Evolutionary conservation across 2,329 filamentous ascomycete genomes (phyloP).

Genomic region (Cercospora brassicicola): DNA sequence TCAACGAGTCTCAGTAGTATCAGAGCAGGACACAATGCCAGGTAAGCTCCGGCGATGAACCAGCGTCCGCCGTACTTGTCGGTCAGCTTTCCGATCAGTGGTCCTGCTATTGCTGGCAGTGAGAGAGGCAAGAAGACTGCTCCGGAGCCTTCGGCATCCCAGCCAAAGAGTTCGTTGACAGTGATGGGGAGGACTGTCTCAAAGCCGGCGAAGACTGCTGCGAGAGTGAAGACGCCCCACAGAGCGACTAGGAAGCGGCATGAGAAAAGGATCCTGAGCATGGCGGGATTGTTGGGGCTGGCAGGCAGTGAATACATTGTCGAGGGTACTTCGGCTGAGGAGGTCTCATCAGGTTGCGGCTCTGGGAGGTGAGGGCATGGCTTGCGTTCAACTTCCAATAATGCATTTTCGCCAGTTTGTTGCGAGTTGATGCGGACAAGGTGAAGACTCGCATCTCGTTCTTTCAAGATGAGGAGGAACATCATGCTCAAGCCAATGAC

Average conservation of each 20-base stretch:
- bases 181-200: conserved; percentile 25
- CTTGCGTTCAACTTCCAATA: neutral
- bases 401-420: neutral
- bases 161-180: conserved; percentile 24
- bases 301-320: neutral
- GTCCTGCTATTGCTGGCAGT: conserved; percentile 26
- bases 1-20: conserved; percentile 27
- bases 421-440: conserved; percentile 1
- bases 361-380: neutral
- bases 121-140: conserved; percentile 28
- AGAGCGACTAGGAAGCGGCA: conserved; percentile 25
- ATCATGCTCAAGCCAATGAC: conserved; percentile 23
- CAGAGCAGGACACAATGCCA: conserved; percentile 18
- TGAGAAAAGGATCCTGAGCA: conserved; percentile 24
- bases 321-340: neutral
- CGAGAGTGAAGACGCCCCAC: conserved; percentile 28
- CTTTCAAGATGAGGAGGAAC: conserved; percentile 24
- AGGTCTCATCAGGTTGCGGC: neutral
- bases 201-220: conserved; percentile 23
- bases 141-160: conserved; percentile 23
- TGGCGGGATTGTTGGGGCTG: conserved; percentile 12
- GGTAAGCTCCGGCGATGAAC: conserved; percentile 23
- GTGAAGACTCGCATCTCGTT: neutral
- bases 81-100: conserved; percentile 22
- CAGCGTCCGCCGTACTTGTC: conserved; percentile 28